Percentiles rank a stretch among this genome's conserved stretches.
Evolutionary conservation across 2,329 filamentous ascomycete genomes (phyloP).

Genomic region (Penicillium olsonii): DNA sequence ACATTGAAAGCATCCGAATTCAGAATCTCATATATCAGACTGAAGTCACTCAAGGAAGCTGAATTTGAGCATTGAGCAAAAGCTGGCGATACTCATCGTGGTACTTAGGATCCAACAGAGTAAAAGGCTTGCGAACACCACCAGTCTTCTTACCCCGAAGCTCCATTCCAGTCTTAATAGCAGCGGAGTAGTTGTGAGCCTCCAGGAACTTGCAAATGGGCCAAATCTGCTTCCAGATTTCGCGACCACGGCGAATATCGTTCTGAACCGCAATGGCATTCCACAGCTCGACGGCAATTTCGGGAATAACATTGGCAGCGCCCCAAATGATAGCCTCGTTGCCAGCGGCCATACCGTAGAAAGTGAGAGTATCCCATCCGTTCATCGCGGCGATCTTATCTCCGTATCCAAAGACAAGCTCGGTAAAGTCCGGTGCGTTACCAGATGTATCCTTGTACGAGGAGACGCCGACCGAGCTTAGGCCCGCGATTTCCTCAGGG

Average conservation of each 20-base stretch:
- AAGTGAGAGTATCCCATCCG: slow-evolving; percentile 56
- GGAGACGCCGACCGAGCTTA: slow-evolving; percentile 50
- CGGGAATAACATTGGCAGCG: slow-evolving; percentile 53
- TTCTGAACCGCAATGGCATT: slow-evolving; percentile 46
- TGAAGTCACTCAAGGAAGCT: neutral
- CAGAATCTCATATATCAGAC: too few species aligned
- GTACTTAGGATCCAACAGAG: slow-evolving; percentile 36
- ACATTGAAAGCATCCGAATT: too few species aligned
- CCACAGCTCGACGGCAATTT: slow-evolving; percentile 51
- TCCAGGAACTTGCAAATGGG: slow-evolving; percentile 55
- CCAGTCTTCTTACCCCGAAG: slow-evolving; percentile 49
- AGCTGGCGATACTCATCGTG: slow-evolving; percentile 38
- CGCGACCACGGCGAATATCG: slow-evolving; percentile 46
- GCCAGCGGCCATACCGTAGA: slow-evolving; percentile 54
- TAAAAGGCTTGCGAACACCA: slow-evolving; percentile 53
- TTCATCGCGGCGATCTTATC: slow-evolving; percentile 52
- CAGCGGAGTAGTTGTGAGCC: slow-evolving; percentile 49
- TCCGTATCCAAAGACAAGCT: slow-evolving; percentile 47
- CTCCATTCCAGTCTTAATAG: slow-evolving; percentile 54
- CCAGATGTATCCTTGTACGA: slow-evolving; percentile 57
- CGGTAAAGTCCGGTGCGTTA: slow-evolving; percentile 52
- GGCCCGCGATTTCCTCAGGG: slow-evolving; percentile 45
- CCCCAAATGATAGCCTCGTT: slow-evolving; percentile 55
- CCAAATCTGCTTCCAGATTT: slow-evolving; percentile 53
- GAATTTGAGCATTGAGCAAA: slow-evolving; percentile 36